These are phyloP conservation scores for Marasmius oreades DNA, from an alignment of 1,284 basidiomycete genomes.

Conservation along the genomic window DNA sequence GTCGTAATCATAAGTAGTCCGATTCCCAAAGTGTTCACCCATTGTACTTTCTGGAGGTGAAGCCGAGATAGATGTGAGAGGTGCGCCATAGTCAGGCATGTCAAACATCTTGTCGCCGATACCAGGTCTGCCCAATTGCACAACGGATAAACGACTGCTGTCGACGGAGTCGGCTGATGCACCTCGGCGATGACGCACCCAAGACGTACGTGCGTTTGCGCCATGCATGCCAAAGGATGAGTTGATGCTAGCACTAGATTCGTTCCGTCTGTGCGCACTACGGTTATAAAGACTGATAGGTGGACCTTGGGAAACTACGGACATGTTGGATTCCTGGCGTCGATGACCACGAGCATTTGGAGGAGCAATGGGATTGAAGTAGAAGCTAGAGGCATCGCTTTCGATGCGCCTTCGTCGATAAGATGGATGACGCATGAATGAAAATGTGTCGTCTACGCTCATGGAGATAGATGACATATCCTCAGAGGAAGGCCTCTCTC, in stretches of 20 bases:
- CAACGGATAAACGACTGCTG: constrained; percentile 56
- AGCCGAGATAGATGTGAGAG: constrained; percentile 64
- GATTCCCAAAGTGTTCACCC: constrained; percentile 19
- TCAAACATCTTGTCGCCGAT: constrained; percentile 90
- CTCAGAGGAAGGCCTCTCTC: constrained; percentile 53
- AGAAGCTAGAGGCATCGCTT: constrained; percentile 74
- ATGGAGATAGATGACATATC: constrained; percentile 46
- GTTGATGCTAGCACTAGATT: constrained; percentile 50
- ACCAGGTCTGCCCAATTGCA: constrained; percentile 64
- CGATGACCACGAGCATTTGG: constrained; percentile 39
- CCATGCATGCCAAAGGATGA: constrained; percentile 55
- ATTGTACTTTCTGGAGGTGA: constrained; percentile 51
- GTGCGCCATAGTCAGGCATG: constrained; percentile 49
- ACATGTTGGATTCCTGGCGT: constrained; percentile 41
- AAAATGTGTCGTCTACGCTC: constrained; percentile 70
- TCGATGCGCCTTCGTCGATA: constrained; percentile 56
- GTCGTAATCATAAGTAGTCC: constrained; percentile 42
- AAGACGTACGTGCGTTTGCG: constrained; percentile 51
- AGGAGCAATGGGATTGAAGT: constrained; percentile 46
- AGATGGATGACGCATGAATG: constrained; percentile 46
- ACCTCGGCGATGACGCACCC: constrained; percentile 60
- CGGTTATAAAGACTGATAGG: constrained; percentile 72
- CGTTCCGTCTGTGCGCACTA: constrained; percentile 41
- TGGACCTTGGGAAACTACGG: constrained; percentile 49
- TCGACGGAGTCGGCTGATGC: constrained; percentile 60